Evolutionary conservation across 2,329 filamentous ascomycete genomes (phyloP), one percentile per base, ranked within the genome.

Genomic region (Metarhizium sp.): DNA sequence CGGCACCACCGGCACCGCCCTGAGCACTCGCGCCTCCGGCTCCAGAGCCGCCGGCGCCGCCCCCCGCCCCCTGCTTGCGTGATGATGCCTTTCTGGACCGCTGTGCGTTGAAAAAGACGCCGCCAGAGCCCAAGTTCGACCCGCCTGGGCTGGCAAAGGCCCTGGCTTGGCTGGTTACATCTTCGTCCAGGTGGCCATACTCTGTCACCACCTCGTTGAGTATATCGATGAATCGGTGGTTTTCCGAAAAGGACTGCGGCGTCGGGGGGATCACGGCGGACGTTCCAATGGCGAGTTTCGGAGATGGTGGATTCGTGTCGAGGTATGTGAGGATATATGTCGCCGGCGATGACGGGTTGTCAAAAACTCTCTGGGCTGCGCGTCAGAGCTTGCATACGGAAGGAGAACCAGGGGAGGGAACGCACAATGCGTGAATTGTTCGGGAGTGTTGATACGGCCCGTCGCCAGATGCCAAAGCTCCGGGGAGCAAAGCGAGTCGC

Each of bases 101-200:
- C 53, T 75, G 73, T 36, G 74, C 70, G 3, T 73, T 72, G 58
- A 78, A 79, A 63, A 77, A 78, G 49, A 71, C 72, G 0, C 79
- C 80, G 1, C 77, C 77, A 0, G 75, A 77, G 10, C 78, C 77
- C 4, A 82, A 71, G 29, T 73, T 76, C 30, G 76, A 71, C 1
- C 78, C 79, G 3, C 80, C 82, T 0, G 81, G 77, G 2, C 78
- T 77, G 3, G 84, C 83, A 59, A 85, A 81, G 1, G 80, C 81
- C 42, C 75, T 73, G 0, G 83, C 84, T 63, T 87, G 82, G 8
- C 73, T 72, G 56, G 74, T 67, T 1, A 86, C 71, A 36, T 73
- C 71, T 4, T 79, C 78, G 56, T 87, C 84, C n/a, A 76, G 60
- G 48, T 77, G 71, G 3, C 81, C 83, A 59, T 85, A 70, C 54